These are phyloP conservation scores for Smallanthus sonchifolius DNA, from an alignment of 129 eudicot species.

Conservation along the genomic window DNA sequence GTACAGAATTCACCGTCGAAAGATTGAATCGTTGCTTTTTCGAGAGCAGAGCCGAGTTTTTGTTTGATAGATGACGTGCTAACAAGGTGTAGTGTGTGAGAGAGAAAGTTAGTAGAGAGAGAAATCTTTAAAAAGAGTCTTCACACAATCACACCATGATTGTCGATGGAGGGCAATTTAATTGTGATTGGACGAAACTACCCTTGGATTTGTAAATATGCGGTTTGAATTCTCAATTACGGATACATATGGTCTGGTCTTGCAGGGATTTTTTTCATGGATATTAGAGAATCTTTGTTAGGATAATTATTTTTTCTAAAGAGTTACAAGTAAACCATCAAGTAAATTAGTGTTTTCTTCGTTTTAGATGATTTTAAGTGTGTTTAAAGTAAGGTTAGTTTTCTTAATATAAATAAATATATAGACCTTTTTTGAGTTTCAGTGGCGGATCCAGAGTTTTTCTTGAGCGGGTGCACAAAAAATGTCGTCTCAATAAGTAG, in stretches of 20 bases:
- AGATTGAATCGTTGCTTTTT: constrained; percentile 21
- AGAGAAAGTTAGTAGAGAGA: constrained; percentile 22
- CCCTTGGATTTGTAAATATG: constrained; percentile 18
- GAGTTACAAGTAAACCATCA: too few relatives aligned
- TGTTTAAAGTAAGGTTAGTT: too few relatives aligned
- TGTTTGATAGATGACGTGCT: constrained; percentile 31
- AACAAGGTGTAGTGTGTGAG: constrained; percentile 23
- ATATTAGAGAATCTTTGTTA: constrained; percentile 20
- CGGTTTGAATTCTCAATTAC: neutral
- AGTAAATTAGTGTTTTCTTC: too few relatives aligned
- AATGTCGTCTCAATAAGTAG: too few relatives aligned
- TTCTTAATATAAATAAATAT: too few relatives aligned
- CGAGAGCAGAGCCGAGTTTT: constrained; percentile 15
- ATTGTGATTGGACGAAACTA: neutral
- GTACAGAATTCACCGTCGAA: constrained; percentile 14
- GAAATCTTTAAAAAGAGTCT: neutral
- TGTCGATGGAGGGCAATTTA: constrained; percentile 4
- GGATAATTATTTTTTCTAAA: neutral
- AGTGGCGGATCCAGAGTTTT: too few relatives aligned
- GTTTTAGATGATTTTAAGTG: too few relatives aligned
- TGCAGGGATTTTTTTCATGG: constrained; percentile 21
- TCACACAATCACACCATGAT: constrained; percentile 2
- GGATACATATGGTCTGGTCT: constrained; percentile 26
- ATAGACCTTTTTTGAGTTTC: too few relatives aligned
- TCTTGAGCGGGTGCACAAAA: too few relatives aligned